phyloP scores from a whole-genome alignment of 2,329 filamentous ascomycete genomes.

The Botrytis medusae region DNA sequence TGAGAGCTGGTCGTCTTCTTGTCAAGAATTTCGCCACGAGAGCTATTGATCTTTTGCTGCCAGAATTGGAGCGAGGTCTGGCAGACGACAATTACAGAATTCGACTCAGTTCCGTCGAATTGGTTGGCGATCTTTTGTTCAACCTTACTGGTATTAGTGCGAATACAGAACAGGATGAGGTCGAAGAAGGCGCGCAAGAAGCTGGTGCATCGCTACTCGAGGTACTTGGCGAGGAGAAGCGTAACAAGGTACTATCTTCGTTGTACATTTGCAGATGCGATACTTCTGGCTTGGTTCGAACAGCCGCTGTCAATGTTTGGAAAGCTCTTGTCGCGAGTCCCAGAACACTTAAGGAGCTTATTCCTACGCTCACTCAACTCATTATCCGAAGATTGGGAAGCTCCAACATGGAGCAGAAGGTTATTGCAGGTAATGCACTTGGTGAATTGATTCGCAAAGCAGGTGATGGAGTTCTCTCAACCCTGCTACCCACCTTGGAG shows the following conservation, averaged over 20 bases:
- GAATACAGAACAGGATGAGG: conserved; percentile 75
- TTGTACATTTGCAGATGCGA: conserved; percentile 97
- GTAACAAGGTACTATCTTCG: conserved; percentile 95
- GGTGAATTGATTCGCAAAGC: conserved; percentile 97
- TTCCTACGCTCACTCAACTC: conserved; percentile 90
- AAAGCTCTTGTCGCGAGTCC: conserved; percentile 94
- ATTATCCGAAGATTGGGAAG: conserved; percentile 92
- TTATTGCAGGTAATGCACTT: conserved; percentile 95
- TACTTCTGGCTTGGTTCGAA: conserved; percentile 86
- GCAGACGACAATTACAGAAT: conserved; percentile 98
- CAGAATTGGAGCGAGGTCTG: conserved; percentile 91
- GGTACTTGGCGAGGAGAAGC: conserved; percentile 90
- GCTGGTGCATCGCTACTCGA: conserved; percentile 92
- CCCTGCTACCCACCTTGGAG: conserved; percentile 84
- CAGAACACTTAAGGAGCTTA: conserved; percentile 88
- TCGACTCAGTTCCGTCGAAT: conserved; percentile 94
- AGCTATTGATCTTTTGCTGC: conserved; percentile 88
- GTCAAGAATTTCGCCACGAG: conserved; percentile 98
- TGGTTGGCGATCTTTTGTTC: conserved; percentile 95
- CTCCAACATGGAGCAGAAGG: conserved; percentile 97
- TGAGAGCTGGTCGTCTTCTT: conserved; percentile 86
- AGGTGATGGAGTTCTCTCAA: conserved; percentile 87
- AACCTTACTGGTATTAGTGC: conserved; percentile 93
- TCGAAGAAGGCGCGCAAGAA: conserved; percentile 77
- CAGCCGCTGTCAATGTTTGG: conserved; percentile 90